phyloP scores from a whole-genome alignment of 305 asterid species.

The Euphrasia arctica region DNA sequence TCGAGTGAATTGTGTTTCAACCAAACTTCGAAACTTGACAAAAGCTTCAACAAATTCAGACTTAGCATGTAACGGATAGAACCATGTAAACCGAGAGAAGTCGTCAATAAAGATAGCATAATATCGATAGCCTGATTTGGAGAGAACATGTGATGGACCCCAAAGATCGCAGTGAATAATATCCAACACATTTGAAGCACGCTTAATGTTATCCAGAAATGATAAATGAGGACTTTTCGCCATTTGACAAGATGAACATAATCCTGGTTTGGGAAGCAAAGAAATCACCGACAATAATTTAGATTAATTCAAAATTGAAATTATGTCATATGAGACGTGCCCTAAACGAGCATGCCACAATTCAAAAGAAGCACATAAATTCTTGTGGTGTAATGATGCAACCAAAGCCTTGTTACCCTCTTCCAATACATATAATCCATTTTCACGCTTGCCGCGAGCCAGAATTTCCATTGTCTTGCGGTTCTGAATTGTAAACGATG shows the following conservation, averaged over 20 bases:
- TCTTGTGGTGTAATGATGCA: not conserved
- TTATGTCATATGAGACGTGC: not conserved
- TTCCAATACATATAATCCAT: not conserved
- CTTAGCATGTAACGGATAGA: not conserved
- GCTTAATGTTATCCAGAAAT: not conserved
- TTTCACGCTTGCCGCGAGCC: not conserved
- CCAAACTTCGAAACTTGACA: not conserved
- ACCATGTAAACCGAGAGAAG: not conserved
- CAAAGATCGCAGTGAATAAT: not conserved
- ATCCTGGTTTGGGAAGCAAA: not conserved
- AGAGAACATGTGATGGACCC: not conserved
- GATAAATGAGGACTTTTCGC: not conserved
- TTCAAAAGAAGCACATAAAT: not conserved
- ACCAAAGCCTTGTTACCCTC: not conserved
- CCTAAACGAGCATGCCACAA: not conserved
- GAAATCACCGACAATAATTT: not conserved
- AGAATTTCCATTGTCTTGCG: not conserved
- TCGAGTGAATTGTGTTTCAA: not conserved
- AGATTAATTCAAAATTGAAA: not conserved
- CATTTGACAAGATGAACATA: not conserved
- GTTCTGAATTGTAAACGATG: not conserved
- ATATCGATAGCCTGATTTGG: not conserved
- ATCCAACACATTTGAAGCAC: not conserved
- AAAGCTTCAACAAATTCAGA: not conserved
- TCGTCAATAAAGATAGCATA: not conserved